Base-by-base conservation (phyloP, 768 basidiomycete species). In the Tulasnella sp. region DNA sequence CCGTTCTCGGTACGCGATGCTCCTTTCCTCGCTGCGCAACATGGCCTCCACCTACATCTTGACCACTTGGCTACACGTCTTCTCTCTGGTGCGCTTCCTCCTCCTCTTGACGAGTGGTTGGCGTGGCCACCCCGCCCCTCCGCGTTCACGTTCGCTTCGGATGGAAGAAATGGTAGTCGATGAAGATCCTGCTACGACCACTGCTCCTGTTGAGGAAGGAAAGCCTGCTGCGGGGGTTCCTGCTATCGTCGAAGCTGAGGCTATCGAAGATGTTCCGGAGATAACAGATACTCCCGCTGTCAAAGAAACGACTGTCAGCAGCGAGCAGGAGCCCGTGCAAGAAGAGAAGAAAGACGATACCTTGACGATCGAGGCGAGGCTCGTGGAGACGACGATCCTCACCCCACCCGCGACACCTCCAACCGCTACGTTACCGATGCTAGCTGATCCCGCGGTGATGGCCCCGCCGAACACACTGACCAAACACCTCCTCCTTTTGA, bases 381-480 rank as follows among this genome's bases (percentile, higher is more conserved):
- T 38, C 38, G 41, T 29, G 5, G 45, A 19, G n/a, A n/a, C 45
- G 45, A 48, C 5, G 3, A 55, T 55, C 24, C 53, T 55, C 22
- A 55, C 53, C 11, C 53, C 53, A 38, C 53, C 53, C 38, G 43
- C 43, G 42, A 55, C 53, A 5, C 53, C 53, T 38, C 53, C 53
- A 21, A 21, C 5, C 19, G n/a, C 45, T 19, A 5, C 45, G 19
- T 48, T 48, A n/a, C 8, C 25, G 19, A 7, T 48, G 45, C 45
- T 19, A 21, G n/a, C 45, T n/a, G 25, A 7, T 19, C 34, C 15
- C 7, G 34, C 34, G 7, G 15, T 15, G 5, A 15, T 38, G n/a
- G n/a, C 42, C 12, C 42, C 12, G 42, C 22, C 55, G 38, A 38
- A 15, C 57, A 27, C 30, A 24, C 19, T 27, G 12, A 45, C 27